Percentiles rank a stretch among this genome's conserved stretches.
Evolutionary conservation across 192 early-diverging fungal genomes (phyloP).

Genomic region (Umbelopsis sp.): DNA sequence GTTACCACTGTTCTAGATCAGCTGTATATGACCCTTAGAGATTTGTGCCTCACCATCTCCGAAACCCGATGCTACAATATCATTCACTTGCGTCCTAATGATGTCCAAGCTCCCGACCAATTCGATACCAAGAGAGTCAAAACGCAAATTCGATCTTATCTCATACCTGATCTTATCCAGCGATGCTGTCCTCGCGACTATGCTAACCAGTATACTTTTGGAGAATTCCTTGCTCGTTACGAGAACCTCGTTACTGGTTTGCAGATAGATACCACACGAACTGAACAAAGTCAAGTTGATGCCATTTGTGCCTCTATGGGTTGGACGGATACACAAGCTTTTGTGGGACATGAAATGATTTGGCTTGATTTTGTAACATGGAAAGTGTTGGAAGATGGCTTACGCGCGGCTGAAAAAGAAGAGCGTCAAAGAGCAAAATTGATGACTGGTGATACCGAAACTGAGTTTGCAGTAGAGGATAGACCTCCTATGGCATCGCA

Average conservation of each 20-base stretch:
- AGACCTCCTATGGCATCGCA: background rate
- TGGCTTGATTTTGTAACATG: conserved; percentile 66
- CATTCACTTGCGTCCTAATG: conserved; percentile 78
- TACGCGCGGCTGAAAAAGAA: conserved; percentile 64
- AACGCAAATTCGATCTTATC: conserved; percentile 69
- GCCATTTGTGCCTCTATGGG: conserved; percentile 43
- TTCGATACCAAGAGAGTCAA: conserved; percentile 68
- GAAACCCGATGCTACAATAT: conserved; percentile 84
- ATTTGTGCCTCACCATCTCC: conserved; percentile 76
- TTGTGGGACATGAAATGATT: conserved; percentile 58
- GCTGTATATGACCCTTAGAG: conserved; percentile 69
- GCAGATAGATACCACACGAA: conserved; percentile 33
- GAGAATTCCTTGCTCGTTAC: conserved; percentile 77
- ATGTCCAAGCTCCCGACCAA: conserved; percentile 45
- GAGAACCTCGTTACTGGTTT: conserved; percentile 18
- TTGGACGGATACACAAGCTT: conserved; percentile 54
- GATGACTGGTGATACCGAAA: background rate
- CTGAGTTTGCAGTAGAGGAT: conserved; percentile 18
- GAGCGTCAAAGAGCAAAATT: conserved; percentile 48
- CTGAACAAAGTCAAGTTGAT: conserved; percentile 38
- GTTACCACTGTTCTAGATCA: conserved; percentile 59
- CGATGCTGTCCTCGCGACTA: conserved; percentile 70
- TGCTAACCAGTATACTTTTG: conserved; percentile 68
- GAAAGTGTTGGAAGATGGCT: conserved; percentile 64
- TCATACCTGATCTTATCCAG: conserved; percentile 70